Evolutionary conservation across 768 basidiomycete genomes (phyloP).

Genomic region (Aureoboletus auriporus): DNA sequence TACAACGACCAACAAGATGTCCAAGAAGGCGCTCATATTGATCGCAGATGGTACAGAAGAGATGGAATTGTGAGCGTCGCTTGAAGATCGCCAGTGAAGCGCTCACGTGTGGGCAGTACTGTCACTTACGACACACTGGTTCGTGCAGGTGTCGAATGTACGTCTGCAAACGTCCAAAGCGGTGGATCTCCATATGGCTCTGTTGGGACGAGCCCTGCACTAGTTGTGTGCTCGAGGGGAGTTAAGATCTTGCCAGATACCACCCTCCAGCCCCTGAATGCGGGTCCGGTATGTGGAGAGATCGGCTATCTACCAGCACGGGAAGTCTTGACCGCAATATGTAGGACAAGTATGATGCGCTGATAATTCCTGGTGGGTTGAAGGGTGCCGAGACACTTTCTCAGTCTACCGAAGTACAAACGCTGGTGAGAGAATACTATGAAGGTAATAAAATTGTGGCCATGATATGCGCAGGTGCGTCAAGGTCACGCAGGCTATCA

Average conservation of each 20-base stretch:
- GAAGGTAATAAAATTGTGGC: slow-evolving; percentile 48
- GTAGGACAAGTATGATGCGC: slow-evolving; percentile 62
- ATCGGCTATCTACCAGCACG: no score
- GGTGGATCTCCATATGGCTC: slow-evolving; percentile 22
- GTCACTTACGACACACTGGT: slow-evolving; percentile 81
- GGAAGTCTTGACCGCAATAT: neutral
- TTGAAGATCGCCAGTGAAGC: neutral
- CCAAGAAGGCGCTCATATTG: slow-evolving; percentile 55
- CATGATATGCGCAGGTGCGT: slow-evolving; percentile 81
- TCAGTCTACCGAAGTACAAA: slow-evolving; percentile 52
- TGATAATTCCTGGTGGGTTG: slow-evolving; percentile 77
- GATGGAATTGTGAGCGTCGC: slow-evolving; percentile 73
- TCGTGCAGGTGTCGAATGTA: slow-evolving; percentile 62
- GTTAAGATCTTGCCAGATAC: slow-evolving; percentile 68
- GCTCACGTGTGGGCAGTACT: slow-evolving; percentile 30
- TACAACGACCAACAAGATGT: slow-evolving; percentile 13
- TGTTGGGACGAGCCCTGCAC: slow-evolving; percentile 36
- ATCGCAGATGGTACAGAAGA: slow-evolving; percentile 84
- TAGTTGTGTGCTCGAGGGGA: slow-evolving; percentile 66
- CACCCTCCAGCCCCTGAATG: slow-evolving; percentile 42
- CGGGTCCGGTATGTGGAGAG: slow-evolving; percentile 42
- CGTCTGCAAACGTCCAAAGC: slow-evolving; percentile 61
- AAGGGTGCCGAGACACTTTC: slow-evolving; percentile 76
- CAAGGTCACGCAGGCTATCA: neutral
- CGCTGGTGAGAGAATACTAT: slow-evolving; percentile 53